Conservation (phyloP, 108 stramenopile species). For the Cyclotella choctawhatcheeana region DNA sequence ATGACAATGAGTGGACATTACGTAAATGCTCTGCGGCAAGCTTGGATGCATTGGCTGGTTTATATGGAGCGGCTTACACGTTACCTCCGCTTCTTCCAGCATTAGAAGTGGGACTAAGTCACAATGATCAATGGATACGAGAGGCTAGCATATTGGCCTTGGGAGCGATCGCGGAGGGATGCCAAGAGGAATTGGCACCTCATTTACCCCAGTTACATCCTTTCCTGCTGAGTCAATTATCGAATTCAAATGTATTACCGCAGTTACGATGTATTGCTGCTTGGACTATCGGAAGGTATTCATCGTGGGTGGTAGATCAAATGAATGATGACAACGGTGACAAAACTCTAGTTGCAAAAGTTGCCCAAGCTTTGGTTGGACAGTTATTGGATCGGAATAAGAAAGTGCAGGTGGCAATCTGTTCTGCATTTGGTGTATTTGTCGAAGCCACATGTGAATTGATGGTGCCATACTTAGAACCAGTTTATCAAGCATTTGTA, state of each 20-base stretch:
- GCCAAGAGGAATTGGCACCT: conserved; percentile 74
- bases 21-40: conserved; percentile 90
- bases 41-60: conserved; percentile 75
- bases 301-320: conserved; percentile 83
- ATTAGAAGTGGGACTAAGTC: conserved; percentile 72
- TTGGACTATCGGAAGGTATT: conserved; percentile 88
- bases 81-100: conserved; percentile 82
- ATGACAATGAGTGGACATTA: conserved; percentile 89
- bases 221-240: conserved; percentile 77
- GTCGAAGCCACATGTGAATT: conserved; percentile 85
- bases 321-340: conserved; percentile 45
- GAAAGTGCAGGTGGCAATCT: conserved; percentile 87
- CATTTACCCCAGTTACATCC: conserved; percentile 83
- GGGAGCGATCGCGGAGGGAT: conserved; percentile 90
- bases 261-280: conserved; percentile 86
- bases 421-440: conserved; percentile 83
- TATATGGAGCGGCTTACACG: conserved; percentile 71
- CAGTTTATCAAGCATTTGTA: conserved; percentile 70
- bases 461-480: conserved; percentile 82
- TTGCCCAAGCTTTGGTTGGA: conserved; percentile 75
- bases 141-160: conserved; percentile 91
- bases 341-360: conserved; percentile 62
- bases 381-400: conserved; percentile 75
- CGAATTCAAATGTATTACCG: conserved; percentile 59
- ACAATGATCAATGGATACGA: conserved; percentile 84